Percentiles rank a stretch among this genome's conserved stretches.
These are phyloP conservation scores for Candida boidinii DNA, from an alignment of 805 yeast genomes.

Conservation along the genomic window DNA sequence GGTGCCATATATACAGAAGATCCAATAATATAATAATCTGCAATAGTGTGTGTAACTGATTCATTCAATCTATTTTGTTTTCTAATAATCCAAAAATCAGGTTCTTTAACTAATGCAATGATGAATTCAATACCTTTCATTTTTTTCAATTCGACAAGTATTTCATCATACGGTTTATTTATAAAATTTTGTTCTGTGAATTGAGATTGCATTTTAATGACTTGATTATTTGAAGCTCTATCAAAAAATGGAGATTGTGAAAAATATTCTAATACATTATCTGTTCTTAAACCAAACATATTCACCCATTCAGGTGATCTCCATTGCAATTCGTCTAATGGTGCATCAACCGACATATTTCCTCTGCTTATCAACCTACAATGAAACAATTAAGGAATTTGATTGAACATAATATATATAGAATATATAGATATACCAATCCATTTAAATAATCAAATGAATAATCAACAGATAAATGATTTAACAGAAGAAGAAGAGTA, in stretches of 20 bases:
- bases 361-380: no score
- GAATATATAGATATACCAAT: no score
- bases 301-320: conserved; percentile 97
- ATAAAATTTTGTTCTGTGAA: conserved; percentile 45
- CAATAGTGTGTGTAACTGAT: conserved; percentile 41
- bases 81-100: conserved; percentile 86
- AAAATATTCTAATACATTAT: conserved; percentile 88
- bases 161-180: conserved; percentile 20
- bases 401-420: no score
- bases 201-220: conserved; percentile 90
- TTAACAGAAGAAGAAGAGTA: no score
- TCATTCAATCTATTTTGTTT: conserved; percentile 64
- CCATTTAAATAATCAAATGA: no score
- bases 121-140: conserved; percentile 86
- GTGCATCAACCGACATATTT: conserved; percentile 17
- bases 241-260: conserved; percentile 93
- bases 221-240: conserved; percentile 89
- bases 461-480: no score
- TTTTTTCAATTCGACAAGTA: conserved; percentile 48
- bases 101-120: conserved; percentile 68
- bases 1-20: conserved; percentile 93
- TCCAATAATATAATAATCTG: conserved; percentile 83
- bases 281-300: conserved; percentile 75
- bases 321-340: conserved; percentile 91
- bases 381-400: no score